A percentile compares a stretch with the other conserved stretches of the same genome.
phyloP scores from a whole-genome alignment of 441 rosid species.

The Adansonia rubrostipa region DNA sequence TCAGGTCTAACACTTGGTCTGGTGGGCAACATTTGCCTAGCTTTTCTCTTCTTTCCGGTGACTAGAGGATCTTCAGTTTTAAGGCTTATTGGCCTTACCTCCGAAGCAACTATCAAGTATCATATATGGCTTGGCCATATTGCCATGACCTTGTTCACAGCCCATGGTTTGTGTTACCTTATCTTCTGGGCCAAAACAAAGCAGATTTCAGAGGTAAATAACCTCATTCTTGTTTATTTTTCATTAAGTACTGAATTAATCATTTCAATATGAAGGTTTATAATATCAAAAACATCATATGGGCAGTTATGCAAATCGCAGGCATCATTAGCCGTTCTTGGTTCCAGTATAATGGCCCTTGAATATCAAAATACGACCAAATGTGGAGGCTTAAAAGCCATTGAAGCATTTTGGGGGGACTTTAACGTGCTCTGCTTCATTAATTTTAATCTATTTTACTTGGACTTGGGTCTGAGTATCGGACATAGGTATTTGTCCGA shows the following conservation, averaged over 20 bases:
- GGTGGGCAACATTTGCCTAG: slow-evolving; percentile 57
- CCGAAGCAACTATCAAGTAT: slow-evolving; percentile 62
- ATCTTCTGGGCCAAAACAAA: slow-evolving; percentile 49
- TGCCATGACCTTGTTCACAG: slow-evolving; percentile 46
- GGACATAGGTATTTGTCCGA: too few relatives aligned
- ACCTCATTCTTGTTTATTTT: neutral
- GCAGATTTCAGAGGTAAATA: slow-evolving; percentile 47
- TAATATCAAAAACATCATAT: neutral
- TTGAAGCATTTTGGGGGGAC: neutral
- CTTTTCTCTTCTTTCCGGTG: slow-evolving; percentile 60
- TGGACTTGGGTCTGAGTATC: too few relatives aligned
- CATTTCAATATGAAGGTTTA: neutral
- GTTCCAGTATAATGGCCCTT: neutral
- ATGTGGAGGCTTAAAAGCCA: neutral
- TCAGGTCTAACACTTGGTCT: slow-evolving; percentile 45
- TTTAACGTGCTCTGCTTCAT: too few relatives aligned
- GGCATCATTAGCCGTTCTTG: too few relatives aligned
- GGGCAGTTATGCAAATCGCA: too few relatives aligned
- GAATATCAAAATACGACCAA: neutral
- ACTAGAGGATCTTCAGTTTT: slow-evolving; percentile 60
- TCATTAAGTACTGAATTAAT: neutral
- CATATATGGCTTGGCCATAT: slow-evolving; percentile 64
- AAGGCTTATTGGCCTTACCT: slow-evolving; percentile 57
- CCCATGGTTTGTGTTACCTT: slow-evolving; percentile 52
- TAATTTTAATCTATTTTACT: too few relatives aligned